Conservation (phyloP, 768 basidiomycete genomes). For the Mycena epipterygia region DNA sequence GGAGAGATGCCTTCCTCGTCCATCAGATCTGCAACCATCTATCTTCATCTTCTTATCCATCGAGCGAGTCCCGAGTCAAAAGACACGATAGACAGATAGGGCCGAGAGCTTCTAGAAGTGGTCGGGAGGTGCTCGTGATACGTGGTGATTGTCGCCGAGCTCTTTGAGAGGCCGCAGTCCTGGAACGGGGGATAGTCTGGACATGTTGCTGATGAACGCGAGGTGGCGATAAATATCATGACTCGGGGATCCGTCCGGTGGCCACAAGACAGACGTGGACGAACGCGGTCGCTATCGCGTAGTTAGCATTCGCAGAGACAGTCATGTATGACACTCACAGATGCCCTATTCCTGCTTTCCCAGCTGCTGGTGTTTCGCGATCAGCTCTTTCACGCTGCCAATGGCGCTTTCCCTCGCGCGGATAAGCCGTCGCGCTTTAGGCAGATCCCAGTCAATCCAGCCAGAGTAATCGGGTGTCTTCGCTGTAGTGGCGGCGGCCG, state of each 20-base stretch:
- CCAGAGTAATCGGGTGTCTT: slow-evolving; percentile 64
- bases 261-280: background rate
- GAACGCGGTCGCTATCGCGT: background rate
- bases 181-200: too few species aligned
- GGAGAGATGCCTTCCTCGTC: background rate
- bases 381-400: slow-evolving; percentile 67
- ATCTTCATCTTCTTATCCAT: slow-evolving; percentile 1
- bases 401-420: slow-evolving; percentile 79
- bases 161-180: background rate
- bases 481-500: slow-evolving; percentile 25
- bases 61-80: slow-evolving; percentile 29
- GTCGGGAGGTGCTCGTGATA: background rate
- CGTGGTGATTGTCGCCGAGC: background rate
- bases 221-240: background rate
- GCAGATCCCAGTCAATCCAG: slow-evolving; percentile 59
- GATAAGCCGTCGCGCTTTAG: slow-evolving; percentile 76
- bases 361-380: slow-evolving; percentile 55
- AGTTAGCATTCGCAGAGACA: background rate
- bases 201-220: background rate
- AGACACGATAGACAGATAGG: slow-evolving; percentile 16
- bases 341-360: background rate
- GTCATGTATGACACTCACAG: background rate
- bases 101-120: slow-evolving; percentile 12
- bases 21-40: background rate
- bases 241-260: slow-evolving; percentile 14